Conservation (phyloP, 305 asterid species). For the Fraxinus velutina region DNA sequence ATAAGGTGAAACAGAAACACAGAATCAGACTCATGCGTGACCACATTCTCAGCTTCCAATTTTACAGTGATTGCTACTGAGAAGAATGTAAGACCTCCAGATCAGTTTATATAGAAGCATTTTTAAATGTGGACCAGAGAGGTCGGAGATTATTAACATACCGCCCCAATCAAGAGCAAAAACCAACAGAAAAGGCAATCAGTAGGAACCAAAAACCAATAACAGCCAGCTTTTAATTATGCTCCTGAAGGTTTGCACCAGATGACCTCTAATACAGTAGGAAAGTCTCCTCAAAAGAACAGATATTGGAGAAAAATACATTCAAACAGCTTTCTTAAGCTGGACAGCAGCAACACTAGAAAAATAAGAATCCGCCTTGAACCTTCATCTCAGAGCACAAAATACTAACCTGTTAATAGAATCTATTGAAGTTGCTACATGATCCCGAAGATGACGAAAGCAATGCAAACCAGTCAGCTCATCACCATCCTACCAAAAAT, state of each 20-base stretch:
- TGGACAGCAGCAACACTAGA: constrained; percentile 20
- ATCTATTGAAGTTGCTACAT: constrained; percentile 70
- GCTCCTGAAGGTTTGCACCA: constrained; percentile 1
- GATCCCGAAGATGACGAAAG: constrained; percentile 93
- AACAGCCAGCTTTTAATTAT: constrained; percentile 1
- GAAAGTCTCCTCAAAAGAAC: neutral
- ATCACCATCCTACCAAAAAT: constrained; percentile 69
- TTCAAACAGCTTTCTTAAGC: constrained; percentile 18
- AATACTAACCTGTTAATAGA: constrained; percentile 84
- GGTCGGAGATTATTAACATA: neutral
- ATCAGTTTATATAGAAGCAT: neutral
- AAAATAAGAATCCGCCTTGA: constrained; percentile 17
- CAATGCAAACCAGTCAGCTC: constrained; percentile 96
- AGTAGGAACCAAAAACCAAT: neutral
- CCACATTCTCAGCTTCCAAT: neutral
- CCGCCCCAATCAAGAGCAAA: neutral
- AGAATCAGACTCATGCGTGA: neutral
- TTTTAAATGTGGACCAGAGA: neutral
- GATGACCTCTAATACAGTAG: constrained; percentile 9
- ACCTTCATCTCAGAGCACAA: constrained; percentile 26
- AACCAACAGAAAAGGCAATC: neutral
- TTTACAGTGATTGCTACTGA: neutral
- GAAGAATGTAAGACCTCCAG: constrained; percentile 16
- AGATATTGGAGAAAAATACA: constrained; percentile 5
- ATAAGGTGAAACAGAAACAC: neutral